phyloP scores from a whole-genome alignment of 2,329 filamentous ascomycete genomes.

The Triangularia verruculosa region DNA sequence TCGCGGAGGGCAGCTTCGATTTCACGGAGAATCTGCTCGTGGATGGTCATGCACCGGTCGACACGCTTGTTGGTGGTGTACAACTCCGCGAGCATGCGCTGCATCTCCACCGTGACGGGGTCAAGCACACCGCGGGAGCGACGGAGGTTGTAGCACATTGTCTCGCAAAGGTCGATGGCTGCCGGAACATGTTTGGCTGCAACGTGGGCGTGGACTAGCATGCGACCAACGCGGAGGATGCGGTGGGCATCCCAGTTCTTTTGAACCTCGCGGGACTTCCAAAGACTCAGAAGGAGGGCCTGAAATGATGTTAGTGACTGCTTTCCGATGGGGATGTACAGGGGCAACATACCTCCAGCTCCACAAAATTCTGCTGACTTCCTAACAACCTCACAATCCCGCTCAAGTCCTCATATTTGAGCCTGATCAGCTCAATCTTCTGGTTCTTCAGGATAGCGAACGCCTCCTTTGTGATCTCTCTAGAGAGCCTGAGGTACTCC shows the following conservation, averaged over 20 bases:
- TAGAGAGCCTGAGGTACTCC: conserved; percentile 38
- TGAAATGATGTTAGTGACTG: conserved; percentile 16
- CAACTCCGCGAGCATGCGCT: conserved; percentile 32
- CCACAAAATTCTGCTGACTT: conserved; percentile 44
- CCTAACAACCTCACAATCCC: conserved; percentile 46
- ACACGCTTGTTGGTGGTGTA: conserved; percentile 28
- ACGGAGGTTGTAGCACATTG: conserved; percentile 36
- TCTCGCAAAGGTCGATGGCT: conserved; percentile 33
- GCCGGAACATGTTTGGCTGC: conserved; percentile 29
- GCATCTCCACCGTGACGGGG: conserved; percentile 29
- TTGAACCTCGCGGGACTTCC: conserved; percentile 36
- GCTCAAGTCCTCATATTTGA: conserved; percentile 44
- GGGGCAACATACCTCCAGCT: conserved; percentile 36
- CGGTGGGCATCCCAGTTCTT: conserved; percentile 32
- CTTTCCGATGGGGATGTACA: no score
- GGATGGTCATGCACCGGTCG: conserved; percentile 31
- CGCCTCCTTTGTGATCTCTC: conserved; percentile 40
- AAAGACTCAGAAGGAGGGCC: conserved; percentile 32
- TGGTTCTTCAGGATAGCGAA: conserved; percentile 40
- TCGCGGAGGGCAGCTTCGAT: conserved; percentile 23
- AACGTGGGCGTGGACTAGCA: conserved; percentile 35
- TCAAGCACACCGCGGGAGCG: conserved; percentile 34
- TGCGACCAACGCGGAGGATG: conserved; percentile 32
- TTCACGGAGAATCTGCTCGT: conserved; percentile 32
- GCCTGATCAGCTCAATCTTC: conserved; percentile 42